phyloP scores from a whole-genome alignment of 805 yeast genomes.

The Isabelozyma gotoi region DNA sequence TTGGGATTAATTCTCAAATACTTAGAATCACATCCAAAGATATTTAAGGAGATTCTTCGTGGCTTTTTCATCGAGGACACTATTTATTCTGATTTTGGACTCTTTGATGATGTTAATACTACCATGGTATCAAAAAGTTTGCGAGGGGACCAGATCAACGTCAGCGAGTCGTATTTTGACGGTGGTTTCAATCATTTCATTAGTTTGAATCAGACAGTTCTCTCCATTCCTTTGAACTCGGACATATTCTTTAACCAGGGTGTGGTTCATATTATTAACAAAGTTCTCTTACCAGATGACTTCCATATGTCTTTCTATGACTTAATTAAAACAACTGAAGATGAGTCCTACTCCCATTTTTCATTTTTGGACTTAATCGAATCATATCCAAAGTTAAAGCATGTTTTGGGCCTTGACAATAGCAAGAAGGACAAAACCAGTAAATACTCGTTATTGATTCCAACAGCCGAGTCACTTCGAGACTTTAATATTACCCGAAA shows the following conservation, averaged over 20 bases:
- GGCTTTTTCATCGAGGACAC: constrained; percentile 62
- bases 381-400: constrained; percentile 38
- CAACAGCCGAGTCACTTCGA: constrained; percentile 57
- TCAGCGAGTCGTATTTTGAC: constrained; percentile 17
- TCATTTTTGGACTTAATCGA: constrained; percentile 48
- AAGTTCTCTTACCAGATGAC: constrained; percentile 55
- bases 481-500: constrained; percentile 49
- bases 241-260: constrained; percentile 84
- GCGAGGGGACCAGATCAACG: constrained; percentile 25
- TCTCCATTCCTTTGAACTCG: constrained; percentile 42
- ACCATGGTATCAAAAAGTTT: constrained; percentile 15
- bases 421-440: constrained; percentile 17
- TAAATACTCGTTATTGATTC: constrained; percentile 65
- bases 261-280: constrained; percentile 69
- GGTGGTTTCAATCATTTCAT: constrained; percentile 22
- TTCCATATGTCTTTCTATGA: constrained; percentile 55
- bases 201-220: constrained; percentile 26
- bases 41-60: constrained; percentile 52
- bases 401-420: constrained; percentile 37
- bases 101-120: constrained; percentile 14
- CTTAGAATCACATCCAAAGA: constrained; percentile 50
- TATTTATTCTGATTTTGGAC: constrained; percentile 61
- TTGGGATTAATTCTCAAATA: constrained; percentile 61
- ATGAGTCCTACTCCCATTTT: constrained; percentile 21
- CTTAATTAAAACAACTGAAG: constrained; percentile 54